These are phyloP conservation scores for Dacryopinax spathularia DNA, from an alignment of 768 basidiomycete genomes.

Conservation along the genomic window DNA sequence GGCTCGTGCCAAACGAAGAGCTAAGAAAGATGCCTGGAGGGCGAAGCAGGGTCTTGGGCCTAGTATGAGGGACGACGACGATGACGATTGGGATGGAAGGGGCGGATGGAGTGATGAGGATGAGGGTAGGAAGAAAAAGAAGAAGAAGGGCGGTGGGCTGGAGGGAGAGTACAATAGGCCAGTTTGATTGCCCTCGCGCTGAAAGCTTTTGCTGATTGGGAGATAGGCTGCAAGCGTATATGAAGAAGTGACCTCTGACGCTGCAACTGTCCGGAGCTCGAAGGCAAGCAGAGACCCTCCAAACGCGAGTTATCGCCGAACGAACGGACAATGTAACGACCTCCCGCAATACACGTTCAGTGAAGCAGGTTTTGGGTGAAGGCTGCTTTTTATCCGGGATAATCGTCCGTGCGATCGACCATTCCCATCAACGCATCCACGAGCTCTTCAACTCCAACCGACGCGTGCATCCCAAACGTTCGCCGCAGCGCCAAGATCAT, in stretches of 20 bases:
- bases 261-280: too few relatives aligned
- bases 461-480: too few relatives aligned
- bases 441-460: too few relatives aligned
- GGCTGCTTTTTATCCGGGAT: too few relatives aligned
- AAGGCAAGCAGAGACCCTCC: too few relatives aligned
- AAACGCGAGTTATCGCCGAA: too few relatives aligned
- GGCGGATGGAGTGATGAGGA: constrained; percentile 19
- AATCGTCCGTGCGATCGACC: too few relatives aligned
- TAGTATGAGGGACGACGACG: constrained; percentile 38
- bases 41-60: constrained; percentile 20
- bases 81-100: constrained; percentile 25
- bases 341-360: too few relatives aligned
- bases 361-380: too few relatives aligned
- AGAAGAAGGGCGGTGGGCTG: constrained; percentile 33
- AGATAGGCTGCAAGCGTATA: background rate
- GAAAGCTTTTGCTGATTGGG: background rate
- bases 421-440: too few relatives aligned
- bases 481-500: too few relatives aligned
- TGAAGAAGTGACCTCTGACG: background rate
- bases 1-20: constrained; percentile 50
- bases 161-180: constrained; percentile 47
- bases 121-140: constrained; percentile 25
- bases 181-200: constrained; percentile 11
- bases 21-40: constrained; percentile 46
- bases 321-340: too few relatives aligned